These are phyloP conservation scores for Leishmania tarentolae DNA, from an alignment of 208 protist species.

Conservation along the genomic window DNA sequence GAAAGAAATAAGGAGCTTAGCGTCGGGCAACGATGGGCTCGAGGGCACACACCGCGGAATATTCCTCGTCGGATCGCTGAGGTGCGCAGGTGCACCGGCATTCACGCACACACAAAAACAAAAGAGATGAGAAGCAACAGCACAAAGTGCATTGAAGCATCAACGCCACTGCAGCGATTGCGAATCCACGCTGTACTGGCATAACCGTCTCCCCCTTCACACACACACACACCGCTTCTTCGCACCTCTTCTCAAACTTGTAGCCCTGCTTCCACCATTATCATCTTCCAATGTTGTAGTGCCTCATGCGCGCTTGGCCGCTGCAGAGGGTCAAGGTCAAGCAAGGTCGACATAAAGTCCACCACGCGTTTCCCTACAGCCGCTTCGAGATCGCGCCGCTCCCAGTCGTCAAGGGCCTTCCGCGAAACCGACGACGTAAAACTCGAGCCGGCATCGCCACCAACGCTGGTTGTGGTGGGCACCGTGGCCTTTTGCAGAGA, in stretches of 20 bases:
- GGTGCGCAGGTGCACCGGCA: background rate
- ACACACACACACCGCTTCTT: background rate
- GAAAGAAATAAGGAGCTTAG: background rate
- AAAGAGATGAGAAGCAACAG: too few species aligned
- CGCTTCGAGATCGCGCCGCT: conserved; percentile 42
- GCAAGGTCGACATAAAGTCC: conserved; percentile 54
- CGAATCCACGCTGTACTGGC: background rate
- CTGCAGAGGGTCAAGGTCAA: conserved; percentile 63
- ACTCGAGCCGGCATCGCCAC: background rate
- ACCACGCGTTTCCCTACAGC: conserved; percentile 52
- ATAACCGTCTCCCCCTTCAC: background rate
- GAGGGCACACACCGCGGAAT: background rate
- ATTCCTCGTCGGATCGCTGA: background rate
- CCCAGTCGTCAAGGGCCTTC: conserved; percentile 55
- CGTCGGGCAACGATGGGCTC: background rate
- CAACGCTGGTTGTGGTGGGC: background rate
- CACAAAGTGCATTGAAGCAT: background rate
- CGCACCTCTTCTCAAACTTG: conserved; percentile 7
- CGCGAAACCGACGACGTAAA: conserved; percentile 6
- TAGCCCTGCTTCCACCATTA: conserved; percentile 32
- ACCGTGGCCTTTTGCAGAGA: background rate
- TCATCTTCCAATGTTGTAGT: conserved; percentile 54
- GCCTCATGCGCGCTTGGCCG: conserved; percentile 66
- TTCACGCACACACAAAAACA: background rate
- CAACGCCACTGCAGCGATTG: background rate